Evolutionary conservation across 2,329 filamentous ascomycete species (phyloP).

Genomic region (Aspergillus alliaceus): DNA sequence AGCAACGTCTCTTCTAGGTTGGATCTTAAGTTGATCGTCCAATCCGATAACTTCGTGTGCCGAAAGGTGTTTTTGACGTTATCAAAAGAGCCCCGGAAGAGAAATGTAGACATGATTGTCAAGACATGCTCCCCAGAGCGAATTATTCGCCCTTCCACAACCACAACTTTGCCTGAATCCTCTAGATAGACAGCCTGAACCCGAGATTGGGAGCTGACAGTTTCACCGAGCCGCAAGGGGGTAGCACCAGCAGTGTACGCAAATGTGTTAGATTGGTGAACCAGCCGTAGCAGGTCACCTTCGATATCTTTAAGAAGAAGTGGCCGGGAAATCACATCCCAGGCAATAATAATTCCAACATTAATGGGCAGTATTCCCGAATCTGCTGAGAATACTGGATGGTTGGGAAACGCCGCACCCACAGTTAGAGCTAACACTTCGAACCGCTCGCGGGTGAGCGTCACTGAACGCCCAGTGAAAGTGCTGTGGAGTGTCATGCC

Average conservation of each 20-base stretch:
- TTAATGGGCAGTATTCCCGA: slow-evolving; percentile 12
- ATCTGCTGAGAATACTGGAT: slow-evolving; percentile 3
- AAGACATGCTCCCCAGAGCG: slow-evolving; percentile 11
- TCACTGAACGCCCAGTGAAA: slow-evolving; percentile 66
- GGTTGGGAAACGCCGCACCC: slow-evolving; percentile 12
- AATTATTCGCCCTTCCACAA: slow-evolving; percentile 11
- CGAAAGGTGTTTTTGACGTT: slow-evolving; percentile 2
- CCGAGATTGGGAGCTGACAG: slow-evolving; percentile 9
- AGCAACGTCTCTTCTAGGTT: slow-evolving; percentile 13
- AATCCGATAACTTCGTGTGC: slow-evolving; percentile 4
- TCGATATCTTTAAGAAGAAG: slow-evolving; percentile 6
- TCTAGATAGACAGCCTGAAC: slow-evolving; percentile 14
- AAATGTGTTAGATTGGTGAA: slow-evolving; percentile 17
- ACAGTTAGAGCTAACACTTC: slow-evolving; percentile 51
- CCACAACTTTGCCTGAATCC: slow-evolving; percentile 11
- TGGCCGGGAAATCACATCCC: slow-evolving; percentile 16
- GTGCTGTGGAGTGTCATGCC: slow-evolving; percentile 69
- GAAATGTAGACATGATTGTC: slow-evolving; percentile 14
- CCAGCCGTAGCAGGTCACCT: slow-evolving; percentile 16
- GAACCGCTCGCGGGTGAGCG: slow-evolving; percentile 55
- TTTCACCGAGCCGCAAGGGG: slow-evolving; percentile 13
- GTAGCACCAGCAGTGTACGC: slow-evolving; percentile 8
- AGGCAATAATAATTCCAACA: slow-evolving; percentile 15
- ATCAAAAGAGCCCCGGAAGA: slow-evolving; percentile 6
- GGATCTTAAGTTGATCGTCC: slow-evolving; percentile 5